Evolutionary conservation across 148 eudicot species (phyloP), one percentile per base, ranked within the genome.

Genomic region (Fagopyrum esculentum): DNA sequence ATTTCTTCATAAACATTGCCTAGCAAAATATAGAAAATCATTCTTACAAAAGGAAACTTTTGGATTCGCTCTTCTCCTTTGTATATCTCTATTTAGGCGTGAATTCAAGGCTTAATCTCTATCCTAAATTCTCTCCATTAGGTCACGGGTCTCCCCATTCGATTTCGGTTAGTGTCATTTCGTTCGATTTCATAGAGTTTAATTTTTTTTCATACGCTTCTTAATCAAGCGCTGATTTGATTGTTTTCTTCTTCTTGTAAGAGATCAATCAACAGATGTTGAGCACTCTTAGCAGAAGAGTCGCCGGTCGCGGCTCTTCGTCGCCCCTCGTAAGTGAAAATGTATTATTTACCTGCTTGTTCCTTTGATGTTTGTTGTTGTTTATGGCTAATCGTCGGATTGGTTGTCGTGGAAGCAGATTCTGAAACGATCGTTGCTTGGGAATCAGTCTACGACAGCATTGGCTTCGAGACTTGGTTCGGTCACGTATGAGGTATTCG

Each of bases 251-350:
- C 40, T 35, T 35, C 40, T 74, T n/a, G 22, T 51, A 47, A 51
- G 75, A 50, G 6, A 71, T 49, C 35, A 55, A 56, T 13, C 51
- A 40, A 56, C 47, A 19, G 66, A 80, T 80, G 82, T 64, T 73
- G 17, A 76, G 76, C 40, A 48, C 73, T 46, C 76, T 74, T 12
- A 74, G 76, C 16, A 74, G 82, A 72, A 64, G 78, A 76, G 50
- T 80, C 54, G 76, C 79, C 26, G 56, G 69, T 64, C 82, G 76
- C 35, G 74, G 76, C 72, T 80, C 76, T 19, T 60, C 78, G 43
- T 72, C 76, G 56, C 40, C 40, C 40, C 16, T 47, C 47, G 82
- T 80, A 66, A 76, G 82, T 76, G 71, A 30, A 45, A n/a, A 9
- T 51, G 9, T 4, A 15, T 63, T 57, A 6, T 56, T 17, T 66